Base-by-base conservation (phyloP, 2,329 filamentous ascomycete genomes). In the Talaromyces funiculosus region DNA sequence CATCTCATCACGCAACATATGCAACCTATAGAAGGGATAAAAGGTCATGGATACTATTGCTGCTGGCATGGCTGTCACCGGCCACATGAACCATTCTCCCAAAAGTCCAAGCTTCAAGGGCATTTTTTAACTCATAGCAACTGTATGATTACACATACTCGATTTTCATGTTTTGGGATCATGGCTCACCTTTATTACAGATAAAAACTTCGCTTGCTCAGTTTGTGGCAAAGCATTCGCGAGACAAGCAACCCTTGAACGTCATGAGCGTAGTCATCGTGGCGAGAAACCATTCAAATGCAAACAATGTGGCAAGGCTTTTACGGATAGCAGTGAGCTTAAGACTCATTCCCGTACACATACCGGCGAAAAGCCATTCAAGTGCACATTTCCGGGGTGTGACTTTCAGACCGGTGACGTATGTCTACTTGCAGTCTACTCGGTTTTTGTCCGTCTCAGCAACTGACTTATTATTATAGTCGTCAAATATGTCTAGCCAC, bases 71-170 rank as follows among this genome's bases (percentile, higher is more conserved):
- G 74, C 6, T 78, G 75, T 18, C 71, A 74, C 60, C 73, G 75
- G 1, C 75, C 75, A 1, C 65, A 76, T 58, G 75, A 77, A 54
- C 75, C 75, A 2, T 78, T 78, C 58, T 78, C 75, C 16, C 75
- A 78, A 59, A 78, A 78, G 63, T 77, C 75, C 3, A 78, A 78
- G 59, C 68, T 78, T 8, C 75, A 78, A 56, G 75, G 75, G 3
- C 75, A 78, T 62, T 78, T 77, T 57, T 61, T 78, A 29, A 78
- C 75, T 10, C 75, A 78, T 62, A 78, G 75, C 63, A 78, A 78
- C 57, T 74, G 75, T 77, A 69, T 49, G 73, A 31, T 42, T 59
- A 10, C 20, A 26, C 53, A 40, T 22, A 47, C n/a, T 18, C 16
- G 24, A 10, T 33, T n/a, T n/a, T n/a, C n/a, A 16, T 22, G 8